Conservation (phyloP, 2,329 filamentous ascomycete genomes). For the Xylariomycetidae sp. region DNA sequence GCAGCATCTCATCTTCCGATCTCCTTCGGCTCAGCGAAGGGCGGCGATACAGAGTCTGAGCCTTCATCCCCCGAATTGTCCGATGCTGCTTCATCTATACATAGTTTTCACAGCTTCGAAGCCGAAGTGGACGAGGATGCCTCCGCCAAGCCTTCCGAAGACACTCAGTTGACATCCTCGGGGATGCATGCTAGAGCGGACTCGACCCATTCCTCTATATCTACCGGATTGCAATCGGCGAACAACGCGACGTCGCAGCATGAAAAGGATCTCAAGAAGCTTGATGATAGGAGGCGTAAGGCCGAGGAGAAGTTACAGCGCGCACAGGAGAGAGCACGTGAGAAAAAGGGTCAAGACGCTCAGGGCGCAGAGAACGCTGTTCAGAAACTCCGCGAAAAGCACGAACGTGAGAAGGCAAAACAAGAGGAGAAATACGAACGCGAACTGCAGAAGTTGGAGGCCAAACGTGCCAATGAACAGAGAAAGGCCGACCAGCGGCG, state of each 20-base stretch:
- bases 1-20: slow-evolving; percentile 43
- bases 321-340: slow-evolving; percentile 20
- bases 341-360: slow-evolving; percentile 42
- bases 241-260: slow-evolving; percentile 30
- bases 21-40: slow-evolving; percentile 25
- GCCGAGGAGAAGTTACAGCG: slow-evolving; percentile 35
- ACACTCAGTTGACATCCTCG: slow-evolving; percentile 16
- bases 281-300: slow-evolving; percentile 49
- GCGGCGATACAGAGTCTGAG: slow-evolving; percentile 25
- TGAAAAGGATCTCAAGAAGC: slow-evolving; percentile 61
- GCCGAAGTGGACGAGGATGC: slow-evolving; percentile 39
- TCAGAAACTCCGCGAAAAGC: slow-evolving; percentile 58
- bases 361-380: slow-evolving; percentile 33
- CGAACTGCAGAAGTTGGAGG: slow-evolving; percentile 61
- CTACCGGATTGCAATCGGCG: slow-evolving; percentile 23
- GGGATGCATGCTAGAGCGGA: slow-evolving; percentile 17
- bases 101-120: slow-evolving; percentile 48
- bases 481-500: slow-evolving; percentile 51
- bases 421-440: slow-evolving; percentile 62
- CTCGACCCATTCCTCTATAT: slow-evolving; percentile 36
- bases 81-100: slow-evolving; percentile 42
- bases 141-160: slow-evolving; percentile 9
- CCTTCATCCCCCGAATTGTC: slow-evolving; percentile 21
- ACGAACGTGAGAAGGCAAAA: slow-evolving; percentile 59
- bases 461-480: slow-evolving; percentile 58